Evolutionary conservation across 1,284 basidiomycete species (phyloP), one percentile per base, ranked within the genome.

Genomic region (Fomitopsis pinicola): DNA sequence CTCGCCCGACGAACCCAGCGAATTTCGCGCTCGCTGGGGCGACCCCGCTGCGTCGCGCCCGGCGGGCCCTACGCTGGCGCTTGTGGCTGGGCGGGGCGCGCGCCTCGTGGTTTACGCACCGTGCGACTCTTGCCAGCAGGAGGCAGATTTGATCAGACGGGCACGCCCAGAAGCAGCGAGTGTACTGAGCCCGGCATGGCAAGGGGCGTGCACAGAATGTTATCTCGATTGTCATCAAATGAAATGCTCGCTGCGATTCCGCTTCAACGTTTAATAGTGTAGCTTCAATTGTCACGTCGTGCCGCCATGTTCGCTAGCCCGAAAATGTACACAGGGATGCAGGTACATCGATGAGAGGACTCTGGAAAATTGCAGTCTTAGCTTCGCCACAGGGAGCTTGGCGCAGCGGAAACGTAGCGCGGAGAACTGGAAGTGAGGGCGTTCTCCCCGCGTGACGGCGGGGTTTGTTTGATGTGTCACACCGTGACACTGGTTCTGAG

Each of bases 211-310:
- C 68, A 61, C 67, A 67, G 66, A 71, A 69, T 65, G 67, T 60
- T 71, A 72, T 72, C 71, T 70, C 67, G 71, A 72, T 72, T 64
- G 35, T 44, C 36, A 57, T 57, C 59, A 57, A 45, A 50, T 38
- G 22, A 40, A 59, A 50, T 59, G 44, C 48, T 46, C 42, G 33
- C 44, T 56, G 38, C 44, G 56, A 28, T 45, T 38, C 19, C 42
- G 56, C 56, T 35, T 33, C 48, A 33, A 36, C 17, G 17, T 58
- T 35, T 17, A 46, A 12, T 26, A 45, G 28, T 40, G 38, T 56
- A 44, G 55, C 55, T 42, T 56, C 38, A 26, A 7, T 45, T 44
- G 55, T 45, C 55, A 56, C 42, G 26, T 36, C 52, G 7, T 38
- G 52, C 36, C 9, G 15, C 35, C 15, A 30, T 22, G 17, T 19